A percentile compares a stretch with the other conserved stretches of the same genome.
phyloP scores from a whole-genome alignment of 2,329 filamentous ascomycete genomes.

The Lojkania enalia region DNA sequence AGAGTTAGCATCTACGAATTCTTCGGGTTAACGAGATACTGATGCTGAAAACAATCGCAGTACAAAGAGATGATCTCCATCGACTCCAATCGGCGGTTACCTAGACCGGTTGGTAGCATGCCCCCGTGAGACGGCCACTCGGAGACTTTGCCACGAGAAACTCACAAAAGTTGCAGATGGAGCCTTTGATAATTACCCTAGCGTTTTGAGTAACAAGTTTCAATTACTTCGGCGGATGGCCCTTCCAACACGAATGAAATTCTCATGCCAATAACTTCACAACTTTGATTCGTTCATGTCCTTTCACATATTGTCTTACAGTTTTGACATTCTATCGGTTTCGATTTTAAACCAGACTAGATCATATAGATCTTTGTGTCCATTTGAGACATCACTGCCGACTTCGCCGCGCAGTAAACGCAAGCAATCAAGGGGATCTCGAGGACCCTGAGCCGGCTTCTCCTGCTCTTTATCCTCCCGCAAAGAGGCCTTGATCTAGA shows the following conservation, averaged over 20 bases:
- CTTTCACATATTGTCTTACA: slow-evolving; percentile 1
- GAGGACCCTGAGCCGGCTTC: slow-evolving; percentile 9
- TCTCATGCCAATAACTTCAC: slow-evolving; percentile 5
- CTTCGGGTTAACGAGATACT: no score
- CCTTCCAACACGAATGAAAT: slow-evolving; percentile 1
- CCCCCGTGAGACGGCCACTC: slow-evolving; percentile 13
- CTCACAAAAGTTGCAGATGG: slow-evolving; percentile 1
- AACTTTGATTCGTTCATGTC: slow-evolving; percentile 8
- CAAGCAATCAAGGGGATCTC: slow-evolving; percentile 1
- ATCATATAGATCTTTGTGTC: no score
- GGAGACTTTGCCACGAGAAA: slow-evolving; percentile 6
- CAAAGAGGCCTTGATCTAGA: background rate
- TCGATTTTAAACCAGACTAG: no score
- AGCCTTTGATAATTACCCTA: background rate
- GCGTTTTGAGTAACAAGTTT: slow-evolving; percentile 2
- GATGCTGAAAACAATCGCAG: slow-evolving; percentile 28
- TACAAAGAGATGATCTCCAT: slow-evolving; percentile 19
- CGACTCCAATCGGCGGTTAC: background rate
- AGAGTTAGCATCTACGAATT: no score
- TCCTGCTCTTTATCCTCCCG: background rate
- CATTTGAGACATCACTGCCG: slow-evolving; percentile 11
- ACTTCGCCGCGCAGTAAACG: slow-evolving; percentile 14
- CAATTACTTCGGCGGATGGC: slow-evolving; percentile 1
- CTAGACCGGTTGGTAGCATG: slow-evolving; percentile 12
- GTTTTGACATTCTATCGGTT: slow-evolving; percentile 5